phyloP scores from a whole-genome alignment of 495 filamentous ascomycete species.

The Penicillium cataractarum region DNA sequence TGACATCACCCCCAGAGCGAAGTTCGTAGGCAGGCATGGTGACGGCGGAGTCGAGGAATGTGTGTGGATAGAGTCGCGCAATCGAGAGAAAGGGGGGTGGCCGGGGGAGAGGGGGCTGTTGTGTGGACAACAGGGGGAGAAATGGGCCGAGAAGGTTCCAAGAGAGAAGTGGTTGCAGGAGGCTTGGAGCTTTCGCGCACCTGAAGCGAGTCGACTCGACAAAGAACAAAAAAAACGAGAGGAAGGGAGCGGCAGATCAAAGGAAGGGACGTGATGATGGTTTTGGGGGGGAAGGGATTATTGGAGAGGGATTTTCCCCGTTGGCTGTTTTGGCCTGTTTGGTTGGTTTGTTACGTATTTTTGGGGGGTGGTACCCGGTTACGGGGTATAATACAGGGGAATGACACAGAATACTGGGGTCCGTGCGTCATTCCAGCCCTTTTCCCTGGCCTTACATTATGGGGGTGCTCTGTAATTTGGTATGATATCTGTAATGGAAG shows the following conservation, averaged over 20 bases:
- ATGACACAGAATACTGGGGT: neutral
- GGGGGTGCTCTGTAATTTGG: neutral
- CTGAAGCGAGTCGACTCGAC: constrained; percentile 13
- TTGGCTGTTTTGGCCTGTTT: constrained; percentile 7
- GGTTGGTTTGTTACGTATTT: constrained; percentile 6
- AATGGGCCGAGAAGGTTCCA: neutral
- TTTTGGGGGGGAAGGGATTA: constrained; percentile 14
- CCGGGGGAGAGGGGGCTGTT: constrained; percentile 1
- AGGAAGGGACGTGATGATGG: constrained; percentile 19
- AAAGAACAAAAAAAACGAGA: constrained; percentile 27
- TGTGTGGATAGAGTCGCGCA: constrained; percentile 10
- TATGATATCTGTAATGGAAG: neutral
- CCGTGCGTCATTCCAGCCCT: too few relatives aligned
- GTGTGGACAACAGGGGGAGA: constrained; percentile 1
- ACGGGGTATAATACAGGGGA: neutral
- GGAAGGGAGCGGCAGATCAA: constrained; percentile 29
- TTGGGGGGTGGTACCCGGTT: neutral
- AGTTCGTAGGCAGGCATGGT: constrained; percentile 59
- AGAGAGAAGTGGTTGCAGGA: neutral
- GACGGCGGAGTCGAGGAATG: constrained; percentile 17
- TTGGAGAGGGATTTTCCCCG: constrained; percentile 34
- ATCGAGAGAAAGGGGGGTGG: constrained; percentile 17
- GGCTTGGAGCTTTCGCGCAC: neutral
- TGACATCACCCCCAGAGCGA: constrained; percentile 66
- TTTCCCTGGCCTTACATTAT: neutral